Evolutionary conservation across 352 stramenopile species (phyloP).

Genomic region (Pythium aristosporum): DNA sequence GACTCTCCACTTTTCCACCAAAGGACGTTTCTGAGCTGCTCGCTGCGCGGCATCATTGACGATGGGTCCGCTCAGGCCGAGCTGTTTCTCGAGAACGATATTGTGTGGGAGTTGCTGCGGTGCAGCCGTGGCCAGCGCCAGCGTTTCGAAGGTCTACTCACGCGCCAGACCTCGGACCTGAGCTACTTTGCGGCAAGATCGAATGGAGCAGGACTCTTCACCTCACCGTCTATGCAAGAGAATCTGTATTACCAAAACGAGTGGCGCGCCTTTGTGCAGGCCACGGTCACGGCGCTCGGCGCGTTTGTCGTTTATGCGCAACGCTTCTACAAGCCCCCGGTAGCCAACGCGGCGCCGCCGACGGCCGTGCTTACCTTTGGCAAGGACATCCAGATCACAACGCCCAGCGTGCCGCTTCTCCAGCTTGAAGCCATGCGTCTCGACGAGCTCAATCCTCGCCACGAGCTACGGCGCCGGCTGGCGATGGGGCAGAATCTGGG

Average conservation of each 20-base stretch:
- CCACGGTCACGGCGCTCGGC: constrained; percentile 24
- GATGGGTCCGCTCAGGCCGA: constrained; percentile 77
- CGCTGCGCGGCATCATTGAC: constrained; percentile 66
- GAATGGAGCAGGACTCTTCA: constrained; percentile 29
- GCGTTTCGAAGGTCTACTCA: constrained; percentile 50
- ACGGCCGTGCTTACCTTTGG: constrained; percentile 65
- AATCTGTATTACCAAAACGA: constrained; percentile 70
- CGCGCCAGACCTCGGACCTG: constrained; percentile 43
- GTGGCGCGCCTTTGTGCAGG: constrained; percentile 44
- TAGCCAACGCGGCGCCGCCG: constrained; percentile 6
- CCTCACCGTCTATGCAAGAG: constrained; percentile 24
- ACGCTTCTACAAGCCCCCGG: constrained; percentile 52
- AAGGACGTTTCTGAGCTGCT: constrained; percentile 45
- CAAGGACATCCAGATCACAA: constrained; percentile 65
- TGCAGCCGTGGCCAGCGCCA: constrained; percentile 41
- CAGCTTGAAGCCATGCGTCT: constrained; percentile 68
- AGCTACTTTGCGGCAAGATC: constrained; percentile 54
- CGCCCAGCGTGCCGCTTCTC: constrained; percentile 38
- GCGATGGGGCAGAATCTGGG: not conserved
- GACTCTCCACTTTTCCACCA: constrained; percentile 32
- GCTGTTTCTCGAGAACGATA: constrained; percentile 64
- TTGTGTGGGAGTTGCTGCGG: constrained; percentile 68
- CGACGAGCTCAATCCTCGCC: constrained; percentile 45
- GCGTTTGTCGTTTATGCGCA: constrained; percentile 54
- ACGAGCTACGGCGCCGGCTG: constrained; percentile 44